A percentile compares a stretch with the other conserved stretches of the same genome.
phyloP scores from a whole-genome alignment of 2,329 filamentous ascomycete species.

The Fonsecaea nubica region DNA sequence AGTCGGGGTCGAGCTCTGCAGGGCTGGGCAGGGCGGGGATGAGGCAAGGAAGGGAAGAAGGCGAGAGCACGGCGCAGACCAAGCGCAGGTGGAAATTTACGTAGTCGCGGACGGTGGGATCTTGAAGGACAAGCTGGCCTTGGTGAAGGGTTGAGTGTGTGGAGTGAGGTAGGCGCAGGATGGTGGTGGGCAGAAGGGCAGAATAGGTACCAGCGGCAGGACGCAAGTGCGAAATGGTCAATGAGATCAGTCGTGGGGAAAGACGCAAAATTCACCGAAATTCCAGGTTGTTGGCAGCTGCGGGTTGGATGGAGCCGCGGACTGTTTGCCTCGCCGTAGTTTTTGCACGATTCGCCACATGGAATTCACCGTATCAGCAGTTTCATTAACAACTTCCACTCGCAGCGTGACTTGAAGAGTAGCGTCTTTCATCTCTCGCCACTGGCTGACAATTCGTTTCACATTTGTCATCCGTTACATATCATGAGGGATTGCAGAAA shows the following conservation, averaged over 20 bases:
- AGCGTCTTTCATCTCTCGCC: not conserved
- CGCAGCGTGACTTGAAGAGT: not conserved
- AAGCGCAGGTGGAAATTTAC: not conserved
- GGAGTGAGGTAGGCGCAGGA: not conserved
- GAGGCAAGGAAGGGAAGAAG: conserved; percentile 2
- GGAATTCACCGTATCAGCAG: not conserved
- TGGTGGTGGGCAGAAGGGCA: not conserved
- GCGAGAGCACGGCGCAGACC: not conserved
- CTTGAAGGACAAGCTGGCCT: conserved; percentile 16
- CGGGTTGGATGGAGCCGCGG: not conserved
- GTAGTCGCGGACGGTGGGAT: not conserved
- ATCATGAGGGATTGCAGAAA: no score
- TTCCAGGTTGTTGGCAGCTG: conserved; percentile 26
- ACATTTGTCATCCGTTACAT: not conserved
- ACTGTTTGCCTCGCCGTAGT: not conserved
- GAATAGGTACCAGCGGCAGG: conserved; percentile 11
- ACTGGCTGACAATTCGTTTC: not conserved
- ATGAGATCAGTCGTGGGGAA: conserved; percentile 33
- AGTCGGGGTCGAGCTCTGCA: not conserved
- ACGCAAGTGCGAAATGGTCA: conserved; percentile 13
- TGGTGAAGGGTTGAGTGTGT: not conserved
- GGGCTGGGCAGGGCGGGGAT: conserved; percentile 5
- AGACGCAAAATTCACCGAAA: conserved; percentile 13
- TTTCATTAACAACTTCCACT: not conserved
- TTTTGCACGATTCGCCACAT: not conserved